Conservation (phyloP, 192 early-diverging fungal genomes). For the Coemansia sp. region DNA sequence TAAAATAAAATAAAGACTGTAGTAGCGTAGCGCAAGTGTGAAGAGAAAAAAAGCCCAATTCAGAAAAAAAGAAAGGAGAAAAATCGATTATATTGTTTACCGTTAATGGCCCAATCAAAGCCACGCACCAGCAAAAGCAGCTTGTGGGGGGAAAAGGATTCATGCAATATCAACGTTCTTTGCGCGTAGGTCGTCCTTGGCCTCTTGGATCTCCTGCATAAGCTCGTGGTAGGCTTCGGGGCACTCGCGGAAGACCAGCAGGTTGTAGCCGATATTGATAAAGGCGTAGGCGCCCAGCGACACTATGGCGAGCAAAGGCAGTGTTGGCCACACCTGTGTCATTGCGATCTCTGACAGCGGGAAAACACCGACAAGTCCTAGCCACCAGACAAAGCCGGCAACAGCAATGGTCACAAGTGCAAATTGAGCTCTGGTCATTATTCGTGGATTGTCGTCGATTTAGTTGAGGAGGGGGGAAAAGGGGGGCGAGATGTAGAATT, state of each 20-base stretch:
- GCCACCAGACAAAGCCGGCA: slow-evolving; percentile 26
- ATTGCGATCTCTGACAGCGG: slow-evolving; percentile 35
- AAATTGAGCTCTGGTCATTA: slow-evolving; percentile 40
- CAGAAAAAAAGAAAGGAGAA: neutral
- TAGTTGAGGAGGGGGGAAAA: neutral
- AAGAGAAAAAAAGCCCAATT: neutral
- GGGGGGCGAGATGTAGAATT: neutral
- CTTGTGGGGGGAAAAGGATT: neutral
- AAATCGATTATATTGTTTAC: slow-evolving; percentile 2
- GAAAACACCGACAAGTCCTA: slow-evolving; percentile 32
- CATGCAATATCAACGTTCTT: slow-evolving; percentile 60
- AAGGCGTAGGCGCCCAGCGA: slow-evolving; percentile 89
- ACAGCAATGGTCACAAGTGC: slow-evolving; percentile 11
- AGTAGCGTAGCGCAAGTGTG: neutral
- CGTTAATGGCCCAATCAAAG: neutral
- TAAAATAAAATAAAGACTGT: neutral
- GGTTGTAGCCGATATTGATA: slow-evolving; percentile 78
- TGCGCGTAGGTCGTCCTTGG: slow-evolving; percentile 73
- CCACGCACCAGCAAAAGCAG: neutral
- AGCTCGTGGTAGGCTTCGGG: slow-evolving; percentile 86
- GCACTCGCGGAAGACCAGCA: slow-evolving; percentile 89
- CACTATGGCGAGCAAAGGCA: slow-evolving; percentile 58
- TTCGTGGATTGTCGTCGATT: neutral
- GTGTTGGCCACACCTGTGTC: slow-evolving; percentile 41
- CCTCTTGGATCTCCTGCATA: slow-evolving; percentile 77